phyloP scores from a whole-genome alignment of 768 basidiomycete genomes.

The Suillus spraguei region DNA sequence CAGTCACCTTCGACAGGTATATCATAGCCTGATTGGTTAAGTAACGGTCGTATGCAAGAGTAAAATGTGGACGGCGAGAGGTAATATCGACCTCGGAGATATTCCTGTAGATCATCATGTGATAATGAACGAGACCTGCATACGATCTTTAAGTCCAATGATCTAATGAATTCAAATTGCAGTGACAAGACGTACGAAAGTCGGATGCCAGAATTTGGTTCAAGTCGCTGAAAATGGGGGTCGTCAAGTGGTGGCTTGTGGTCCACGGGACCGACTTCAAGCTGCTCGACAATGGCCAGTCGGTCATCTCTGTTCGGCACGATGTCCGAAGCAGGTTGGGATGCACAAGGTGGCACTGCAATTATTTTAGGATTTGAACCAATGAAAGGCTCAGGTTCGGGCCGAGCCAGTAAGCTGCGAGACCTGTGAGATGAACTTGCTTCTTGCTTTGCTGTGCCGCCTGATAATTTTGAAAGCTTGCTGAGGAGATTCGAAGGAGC shows the following conservation, averaged over 20 bases:
- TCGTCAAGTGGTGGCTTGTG: conserved; percentile 74
- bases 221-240: conserved; percentile 73
- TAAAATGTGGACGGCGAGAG: conserved; percentile 90
- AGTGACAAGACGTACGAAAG: conserved; percentile 59
- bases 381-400: conserved; percentile 10
- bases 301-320: conserved; percentile 51
- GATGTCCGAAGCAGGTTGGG: conserved; percentile 7
- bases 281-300: conserved; percentile 73
- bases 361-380: conserved; percentile 4
- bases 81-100: conserved; percentile 83
- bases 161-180: conserved; percentile 4
- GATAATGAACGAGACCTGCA: conserved; percentile 70
- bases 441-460: conserved; percentile 20
- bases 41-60: conserved; percentile 75
- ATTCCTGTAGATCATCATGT: conserved; percentile 78
- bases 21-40: conserved; percentile 84
- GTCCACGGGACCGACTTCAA: conserved; percentile 77
- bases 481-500: conserved; percentile 55
- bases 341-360: conserved; percentile 14
- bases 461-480: conserved; percentile 47
- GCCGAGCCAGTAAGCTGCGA: conserved; percentile 24
- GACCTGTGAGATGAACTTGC: conserved; percentile 33
- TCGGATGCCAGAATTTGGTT: conserved; percentile 90
- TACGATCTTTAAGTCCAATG: neutral
- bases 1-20: conserved; percentile 92